Base-by-base conservation (phyloP, 2,329 filamentous ascomycete genomes). In the Emericellopsis cladophorae region DNA sequence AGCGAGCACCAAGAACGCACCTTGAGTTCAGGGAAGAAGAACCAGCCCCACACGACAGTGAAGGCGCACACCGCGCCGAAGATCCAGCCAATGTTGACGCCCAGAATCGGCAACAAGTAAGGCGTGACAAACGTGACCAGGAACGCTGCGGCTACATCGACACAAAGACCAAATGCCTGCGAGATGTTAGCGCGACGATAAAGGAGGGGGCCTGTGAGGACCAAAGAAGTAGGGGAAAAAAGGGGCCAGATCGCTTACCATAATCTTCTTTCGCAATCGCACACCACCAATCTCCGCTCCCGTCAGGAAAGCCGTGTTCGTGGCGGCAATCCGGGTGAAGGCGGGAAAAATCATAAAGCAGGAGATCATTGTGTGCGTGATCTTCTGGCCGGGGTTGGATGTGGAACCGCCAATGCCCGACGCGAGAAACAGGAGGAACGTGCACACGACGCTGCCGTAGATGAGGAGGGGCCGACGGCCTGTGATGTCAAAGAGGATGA, bases 41-140 rank as follows among this genome's bases (percentile, higher is more conserved):
- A 39, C 6, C 4, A 9, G 7, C 24, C 35, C 36, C 35, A 42
- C 11, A 42, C 34, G 4, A 31, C 22, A 7, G 36, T 29, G 14
- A 42, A 38, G 18, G 22, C 35, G 31, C 31, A 33, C 14, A 42
- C 36, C n/a, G 21, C 26, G 18, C 33, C 36, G 22, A 42, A 42
- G 23, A 42, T 42, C 36, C 36, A 42, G 10, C 40, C 40, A 16
- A 42, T 39, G 21, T 39, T 42, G 24, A 31, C 35, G n/a, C 31
- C 24, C 8, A 42, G 36, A 7, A 31, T 31, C 9, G 40, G 40
- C 15, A 38, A n/a, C 18, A 42, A 8, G 36, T 42, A 42, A 4
- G 40, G 40, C 16, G 40, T 42, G n/a, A 39, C 35, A 21, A 42
- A 42, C 4, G 44, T 42, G 42, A 48, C 10, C 34, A 48, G 21